These are phyloP conservation scores for Agastache rugosa DNA, from an alignment of 257 asterid genomes.

Conservation along the genomic window DNA sequence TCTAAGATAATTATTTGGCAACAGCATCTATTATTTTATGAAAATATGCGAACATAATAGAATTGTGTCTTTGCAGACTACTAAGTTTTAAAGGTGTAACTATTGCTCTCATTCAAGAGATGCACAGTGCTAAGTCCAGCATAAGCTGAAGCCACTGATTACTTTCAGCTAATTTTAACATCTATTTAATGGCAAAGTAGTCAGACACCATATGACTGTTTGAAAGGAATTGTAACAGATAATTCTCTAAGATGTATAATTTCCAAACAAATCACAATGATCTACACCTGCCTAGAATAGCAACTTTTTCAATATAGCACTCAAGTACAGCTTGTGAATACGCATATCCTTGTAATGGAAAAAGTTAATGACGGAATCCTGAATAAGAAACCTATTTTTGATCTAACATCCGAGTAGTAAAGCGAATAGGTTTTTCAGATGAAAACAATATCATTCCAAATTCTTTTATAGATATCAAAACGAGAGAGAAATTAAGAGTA, in stretches of 20 bases:
- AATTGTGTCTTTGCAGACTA: neutral
- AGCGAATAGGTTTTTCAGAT: neutral
- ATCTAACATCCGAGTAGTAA: neutral
- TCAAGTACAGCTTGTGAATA: neutral
- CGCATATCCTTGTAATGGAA: neutral
- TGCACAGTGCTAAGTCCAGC: neutral
- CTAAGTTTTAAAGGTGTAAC: neutral
- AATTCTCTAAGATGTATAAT: neutral
- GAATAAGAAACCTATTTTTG: neutral
- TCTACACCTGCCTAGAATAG: constrained; percentile 9
- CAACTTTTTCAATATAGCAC: neutral
- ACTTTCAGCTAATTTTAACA: neutral
- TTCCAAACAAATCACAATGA: neutral
- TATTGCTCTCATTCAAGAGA: too few species aligned
- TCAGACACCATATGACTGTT: neutral
- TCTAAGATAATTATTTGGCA: neutral
- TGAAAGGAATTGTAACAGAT: neutral
- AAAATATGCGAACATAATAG: neutral
- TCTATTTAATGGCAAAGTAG: neutral
- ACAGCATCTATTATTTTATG: neutral
- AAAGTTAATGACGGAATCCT: neutral
- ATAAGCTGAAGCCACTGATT: neutral
- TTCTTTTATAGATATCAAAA: neutral
- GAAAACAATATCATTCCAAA: neutral
- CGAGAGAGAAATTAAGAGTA: neutral